Conservation (phyloP, 176 grass and related monocot genomes). For the Ampelocalamus luodianensis region DNA sequence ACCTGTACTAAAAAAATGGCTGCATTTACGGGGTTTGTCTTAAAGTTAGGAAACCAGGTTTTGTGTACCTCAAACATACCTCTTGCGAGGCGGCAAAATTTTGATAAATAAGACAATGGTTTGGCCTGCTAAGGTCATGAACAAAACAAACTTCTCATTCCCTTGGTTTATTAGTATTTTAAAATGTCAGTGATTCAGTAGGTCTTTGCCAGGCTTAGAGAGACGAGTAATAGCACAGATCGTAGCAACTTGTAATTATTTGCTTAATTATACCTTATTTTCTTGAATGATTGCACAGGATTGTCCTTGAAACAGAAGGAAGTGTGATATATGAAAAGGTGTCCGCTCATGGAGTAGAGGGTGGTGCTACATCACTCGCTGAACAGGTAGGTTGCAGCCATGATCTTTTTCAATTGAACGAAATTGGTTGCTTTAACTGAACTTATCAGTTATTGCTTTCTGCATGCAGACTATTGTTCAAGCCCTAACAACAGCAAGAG, state of each 20-base stretch:
- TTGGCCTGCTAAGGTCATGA: not conserved
- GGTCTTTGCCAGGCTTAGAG: not conserved
- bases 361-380: slow-evolving; percentile 60
- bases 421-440: slow-evolving; percentile 18
- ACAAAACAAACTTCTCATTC: not conserved
- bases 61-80: not conserved
- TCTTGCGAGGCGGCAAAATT: not conserved
- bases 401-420: slow-evolving; percentile 14
- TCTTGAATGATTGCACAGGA: slow-evolving; percentile 51
- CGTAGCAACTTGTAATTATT: not conserved
- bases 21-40: not conserved
- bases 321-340: slow-evolving; percentile 85
- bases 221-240: not conserved
- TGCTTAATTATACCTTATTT: slow-evolving; percentile 7
- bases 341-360: slow-evolving; percentile 63
- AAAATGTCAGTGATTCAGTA: not conserved
- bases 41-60: not conserved
- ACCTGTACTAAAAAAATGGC: not conserved
- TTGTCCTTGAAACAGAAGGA: slow-evolving; percentile 90
- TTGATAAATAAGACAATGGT: not conserved
- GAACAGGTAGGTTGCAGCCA: slow-evolving; percentile 67
- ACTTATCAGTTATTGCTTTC: slow-evolving; percentile 3
- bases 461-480: slow-evolving; percentile 78
- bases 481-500: slow-evolving; percentile 82
- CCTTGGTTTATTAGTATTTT: not conserved